Conservation (phyloP, 495 filamentous ascomycete species). For the Podospora tetraspora region DNA sequence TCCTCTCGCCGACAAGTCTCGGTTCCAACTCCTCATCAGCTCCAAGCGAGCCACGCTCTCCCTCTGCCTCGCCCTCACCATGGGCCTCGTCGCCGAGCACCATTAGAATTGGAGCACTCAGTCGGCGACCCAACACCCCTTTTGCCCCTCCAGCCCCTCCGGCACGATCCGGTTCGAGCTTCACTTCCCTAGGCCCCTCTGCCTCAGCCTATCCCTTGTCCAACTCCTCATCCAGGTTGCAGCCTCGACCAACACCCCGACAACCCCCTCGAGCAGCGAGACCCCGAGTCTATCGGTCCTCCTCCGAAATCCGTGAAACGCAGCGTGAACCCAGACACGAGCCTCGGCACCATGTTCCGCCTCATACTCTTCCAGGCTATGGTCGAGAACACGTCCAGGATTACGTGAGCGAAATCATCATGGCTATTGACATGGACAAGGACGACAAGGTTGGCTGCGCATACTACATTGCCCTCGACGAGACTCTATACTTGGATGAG, state of each 20-base stretch:
- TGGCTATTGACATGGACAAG: slow-evolving; percentile 74
- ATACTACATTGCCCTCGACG: slow-evolving; percentile 73
- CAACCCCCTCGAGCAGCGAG: background rate
- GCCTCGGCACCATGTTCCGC: background rate
- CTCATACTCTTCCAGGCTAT: background rate
- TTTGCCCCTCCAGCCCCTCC: background rate
- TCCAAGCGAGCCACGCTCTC: slow-evolving; percentile 4
- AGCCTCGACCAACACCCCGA: background rate
- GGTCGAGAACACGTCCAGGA: background rate
- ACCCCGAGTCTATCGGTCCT: background rate
- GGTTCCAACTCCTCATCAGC: background rate
- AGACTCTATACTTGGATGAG: slow-evolving; percentile 72
- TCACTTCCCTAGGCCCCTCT: background rate
- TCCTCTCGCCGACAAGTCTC: slow-evolving; percentile 20
- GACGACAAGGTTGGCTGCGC: slow-evolving; percentile 75
- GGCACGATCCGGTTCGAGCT: background rate
- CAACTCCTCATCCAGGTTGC: background rate
- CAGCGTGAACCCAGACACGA: background rate
- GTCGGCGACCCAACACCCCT: background rate
- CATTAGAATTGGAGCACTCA: background rate
- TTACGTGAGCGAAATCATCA: slow-evolving; percentile 59
- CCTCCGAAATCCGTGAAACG: background rate
- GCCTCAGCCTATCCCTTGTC: background rate
- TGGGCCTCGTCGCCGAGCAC: background rate
- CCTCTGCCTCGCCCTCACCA: background rate